These are phyloP conservation scores for Stemphylium vesicarium DNA, from an alignment of 2,329 filamentous ascomycete species.

Conservation along the genomic window DNA sequence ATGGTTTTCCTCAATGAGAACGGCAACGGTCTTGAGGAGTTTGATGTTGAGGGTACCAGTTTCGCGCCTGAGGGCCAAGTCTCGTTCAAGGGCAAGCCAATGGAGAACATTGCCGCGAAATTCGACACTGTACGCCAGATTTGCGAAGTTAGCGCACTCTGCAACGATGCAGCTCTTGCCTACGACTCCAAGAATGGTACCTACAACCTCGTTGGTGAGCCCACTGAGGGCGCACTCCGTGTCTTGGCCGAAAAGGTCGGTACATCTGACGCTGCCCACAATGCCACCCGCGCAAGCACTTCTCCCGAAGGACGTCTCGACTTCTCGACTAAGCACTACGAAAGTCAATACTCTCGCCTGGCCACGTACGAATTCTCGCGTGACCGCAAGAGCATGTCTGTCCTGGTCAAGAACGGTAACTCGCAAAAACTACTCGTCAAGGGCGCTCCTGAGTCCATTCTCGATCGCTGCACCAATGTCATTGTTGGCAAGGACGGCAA, in stretches of 20 bases:
- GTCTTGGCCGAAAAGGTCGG: conserved; percentile 94
- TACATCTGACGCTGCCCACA: conserved; percentile 70
- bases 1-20: conserved; percentile 80
- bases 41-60: conserved; percentile 90
- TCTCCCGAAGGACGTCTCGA: conserved; percentile 70
- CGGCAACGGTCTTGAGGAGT: conserved; percentile 78
- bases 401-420: conserved; percentile 75
- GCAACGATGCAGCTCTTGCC: conserved; percentile 85
- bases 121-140: conserved; percentile 84
- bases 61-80: conserved; percentile 85
- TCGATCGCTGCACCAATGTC: conserved; percentile 87
- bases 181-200: conserved; percentile 77
- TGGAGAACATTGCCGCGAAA: conserved; percentile 71
- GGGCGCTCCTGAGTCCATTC: conserved; percentile 91
- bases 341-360: conserved; percentile 73
- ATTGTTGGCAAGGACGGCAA: conserved; percentile 80
- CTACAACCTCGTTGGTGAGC: conserved; percentile 87
- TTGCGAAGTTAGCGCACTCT: conserved; percentile 72
- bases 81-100: conserved; percentile 68
- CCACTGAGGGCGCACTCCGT: conserved; percentile 91
- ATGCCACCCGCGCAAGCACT: conserved; percentile 58
- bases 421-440: conserved; percentile 89
- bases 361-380: conserved; percentile 96
- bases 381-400: conserved; percentile 99
- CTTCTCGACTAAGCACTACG: conserved; percentile 83